Evolutionary conservation across 768 basidiomycete genomes (phyloP).

Genomic region (Tulasnella sp.): DNA sequence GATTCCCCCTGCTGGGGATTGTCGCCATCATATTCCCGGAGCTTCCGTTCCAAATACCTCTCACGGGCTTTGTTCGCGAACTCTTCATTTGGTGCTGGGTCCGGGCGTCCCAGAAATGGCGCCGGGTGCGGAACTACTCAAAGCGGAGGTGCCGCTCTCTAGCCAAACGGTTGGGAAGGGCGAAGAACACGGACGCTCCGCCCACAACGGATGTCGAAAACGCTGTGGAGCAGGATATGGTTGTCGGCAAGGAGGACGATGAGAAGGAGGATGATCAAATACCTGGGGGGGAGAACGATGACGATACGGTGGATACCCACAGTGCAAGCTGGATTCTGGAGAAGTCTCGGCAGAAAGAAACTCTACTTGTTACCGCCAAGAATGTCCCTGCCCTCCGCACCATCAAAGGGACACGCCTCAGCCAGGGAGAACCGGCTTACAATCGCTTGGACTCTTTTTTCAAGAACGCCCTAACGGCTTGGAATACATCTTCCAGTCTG

Average conservation of each 20-base stretch:
- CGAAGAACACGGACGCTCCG: not conserved
- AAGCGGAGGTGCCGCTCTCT: not conserved
- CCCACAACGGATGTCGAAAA: not conserved
- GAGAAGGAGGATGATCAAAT: not conserved
- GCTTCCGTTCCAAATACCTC: constrained; percentile 7
- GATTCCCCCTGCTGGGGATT: not conserved
- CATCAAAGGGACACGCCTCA: not conserved
- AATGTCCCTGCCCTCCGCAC: not conserved
- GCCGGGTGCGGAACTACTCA: too few species aligned
- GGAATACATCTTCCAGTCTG: not conserved
- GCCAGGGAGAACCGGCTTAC: not conserved
- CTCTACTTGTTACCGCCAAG: not conserved
- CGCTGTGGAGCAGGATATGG: too few species aligned
- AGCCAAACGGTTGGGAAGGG: not conserved
- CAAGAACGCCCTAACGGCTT: not conserved
- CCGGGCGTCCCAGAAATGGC: not conserved
- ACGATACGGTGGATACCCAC: not conserved
- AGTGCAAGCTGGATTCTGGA: constrained; percentile 5
- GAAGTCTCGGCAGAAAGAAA: not conserved
- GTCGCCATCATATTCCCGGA: not conserved
- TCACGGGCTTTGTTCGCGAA: not conserved
- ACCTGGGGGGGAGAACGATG: not conserved
- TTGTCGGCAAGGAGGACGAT: not conserved
- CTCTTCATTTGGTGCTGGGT: not conserved
- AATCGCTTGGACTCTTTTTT: not conserved